Percentiles rank a stretch among this genome's conserved stretches.
Evolutionary conservation across 352 stramenopile genomes (phyloP).

Genomic region (Aphanomyces euteiches): DNA sequence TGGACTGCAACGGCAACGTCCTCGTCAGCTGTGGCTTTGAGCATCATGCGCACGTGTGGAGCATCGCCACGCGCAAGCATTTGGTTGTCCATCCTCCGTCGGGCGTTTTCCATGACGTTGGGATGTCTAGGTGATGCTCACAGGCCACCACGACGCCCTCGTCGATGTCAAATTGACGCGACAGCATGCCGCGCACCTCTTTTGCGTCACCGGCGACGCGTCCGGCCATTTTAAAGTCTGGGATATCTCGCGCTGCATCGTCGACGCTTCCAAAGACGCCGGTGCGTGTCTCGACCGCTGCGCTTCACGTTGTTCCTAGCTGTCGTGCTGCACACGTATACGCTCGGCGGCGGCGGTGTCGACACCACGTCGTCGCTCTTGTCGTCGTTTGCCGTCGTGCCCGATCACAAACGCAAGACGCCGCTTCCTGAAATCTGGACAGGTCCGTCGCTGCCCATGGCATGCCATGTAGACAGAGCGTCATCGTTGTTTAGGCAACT

Average conservation of each 20-base stretch:
- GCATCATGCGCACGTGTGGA: slow-evolving; percentile 79
- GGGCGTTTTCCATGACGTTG: background rate
- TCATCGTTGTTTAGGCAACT: slow-evolving; percentile 34
- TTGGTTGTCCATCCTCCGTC: slow-evolving; percentile 11
- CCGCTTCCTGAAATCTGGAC: slow-evolving; percentile 23
- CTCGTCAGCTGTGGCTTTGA: slow-evolving; percentile 78
- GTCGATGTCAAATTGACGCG: slow-evolving; percentile 67
- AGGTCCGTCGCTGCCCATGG: background rate
- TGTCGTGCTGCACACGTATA: slow-evolving; percentile 20
- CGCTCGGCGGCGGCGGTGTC: background rate
- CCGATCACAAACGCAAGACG: slow-evolving; percentile 14
- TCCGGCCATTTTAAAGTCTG: slow-evolving; percentile 74
- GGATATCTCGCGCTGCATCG: slow-evolving; percentile 58
- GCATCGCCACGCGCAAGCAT: slow-evolving; percentile 39
- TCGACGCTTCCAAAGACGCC: slow-evolving; percentile 25
- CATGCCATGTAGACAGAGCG: background rate
- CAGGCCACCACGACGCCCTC: slow-evolving; percentile 64
- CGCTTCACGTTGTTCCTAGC: slow-evolving; percentile 2
- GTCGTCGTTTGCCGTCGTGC: slow-evolving; percentile 19
- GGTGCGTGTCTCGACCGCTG: background rate
- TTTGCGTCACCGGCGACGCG: slow-evolving; percentile 66
- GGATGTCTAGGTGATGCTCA: slow-evolving; percentile 40
- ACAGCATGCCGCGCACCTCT: slow-evolving; percentile 1
- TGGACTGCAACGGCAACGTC: slow-evolving; percentile 55
- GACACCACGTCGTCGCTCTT: slow-evolving; percentile 12